Evolutionary conservation across 1,284 basidiomycete species (phyloP).

Genomic region (Sporisorium scitamineum): DNA sequence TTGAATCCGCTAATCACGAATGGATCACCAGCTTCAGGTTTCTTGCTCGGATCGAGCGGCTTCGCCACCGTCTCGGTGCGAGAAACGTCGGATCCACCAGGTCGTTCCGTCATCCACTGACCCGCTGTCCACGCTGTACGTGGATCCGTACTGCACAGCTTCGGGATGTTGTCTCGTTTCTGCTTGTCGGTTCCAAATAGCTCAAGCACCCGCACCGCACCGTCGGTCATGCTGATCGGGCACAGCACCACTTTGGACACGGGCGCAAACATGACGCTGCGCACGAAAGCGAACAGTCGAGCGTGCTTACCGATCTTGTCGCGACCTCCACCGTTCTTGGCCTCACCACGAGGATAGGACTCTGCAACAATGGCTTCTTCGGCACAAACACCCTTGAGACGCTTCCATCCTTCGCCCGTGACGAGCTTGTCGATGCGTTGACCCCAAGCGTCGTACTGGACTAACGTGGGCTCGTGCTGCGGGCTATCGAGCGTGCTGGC

Average conservation of each 20-base stretch:
- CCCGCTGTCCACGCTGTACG: conserved; percentile 78
- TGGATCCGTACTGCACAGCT: conserved; percentile 75
- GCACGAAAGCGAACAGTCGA: conserved; percentile 40
- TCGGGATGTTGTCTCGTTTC: conserved; percentile 75
- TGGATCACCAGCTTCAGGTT: conserved; percentile 70
- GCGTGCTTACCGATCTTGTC: conserved; percentile 31
- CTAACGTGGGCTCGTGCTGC: conserved; percentile 46
- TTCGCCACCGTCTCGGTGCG: conserved; percentile 79
- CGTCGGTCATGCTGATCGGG: conserved; percentile 80
- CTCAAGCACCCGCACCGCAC: conserved; percentile 79
- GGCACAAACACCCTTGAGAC: conserved; percentile 36
- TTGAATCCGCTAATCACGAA: conserved; percentile 58
- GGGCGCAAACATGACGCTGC: conserved; percentile 43
- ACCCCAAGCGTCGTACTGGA: conserved; percentile 60
- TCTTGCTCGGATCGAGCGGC: conserved; percentile 48
- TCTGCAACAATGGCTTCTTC: conserved; percentile 47
- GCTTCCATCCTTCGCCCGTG: conserved; percentile 56
- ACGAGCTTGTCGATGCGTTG: conserved; percentile 53
- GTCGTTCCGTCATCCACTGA: conserved; percentile 77
- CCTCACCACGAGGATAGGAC: conserved; percentile 28
- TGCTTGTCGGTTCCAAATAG: conserved; percentile 75
- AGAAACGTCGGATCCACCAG: conserved; percentile 82
- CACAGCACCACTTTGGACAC: conserved; percentile 49
- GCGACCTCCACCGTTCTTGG: conserved; percentile 30
- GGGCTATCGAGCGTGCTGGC: conserved; percentile 39